Evolutionary conservation across 768 basidiomycete genomes (phyloP).

Genomic region (Gyrodon lividus): DNA sequence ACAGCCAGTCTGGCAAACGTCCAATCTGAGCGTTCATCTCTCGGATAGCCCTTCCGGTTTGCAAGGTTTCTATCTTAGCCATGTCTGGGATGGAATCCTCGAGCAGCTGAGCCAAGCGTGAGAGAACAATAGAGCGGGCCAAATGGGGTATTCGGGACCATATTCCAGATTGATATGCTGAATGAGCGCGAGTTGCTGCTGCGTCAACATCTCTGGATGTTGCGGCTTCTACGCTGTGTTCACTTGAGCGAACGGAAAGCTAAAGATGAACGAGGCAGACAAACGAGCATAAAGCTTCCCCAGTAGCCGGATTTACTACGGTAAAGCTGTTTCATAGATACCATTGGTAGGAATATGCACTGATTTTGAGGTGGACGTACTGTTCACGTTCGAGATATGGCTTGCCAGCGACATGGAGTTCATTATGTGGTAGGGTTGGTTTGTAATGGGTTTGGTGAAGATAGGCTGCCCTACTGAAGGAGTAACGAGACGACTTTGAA

Average conservation of each 20-base stretch:
- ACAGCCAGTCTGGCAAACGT: conserved; percentile 87
- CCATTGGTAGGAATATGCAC: neutral
- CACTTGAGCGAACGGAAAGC: neutral
- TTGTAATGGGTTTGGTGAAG: conserved; percentile 10
- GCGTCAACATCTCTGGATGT: conserved; percentile 49
- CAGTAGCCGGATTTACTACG: conserved; percentile 69
- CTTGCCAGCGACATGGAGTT: neutral
- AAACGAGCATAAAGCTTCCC: conserved; percentile 56
- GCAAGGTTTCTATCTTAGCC: conserved; percentile 65
- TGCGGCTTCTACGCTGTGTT: conserved; percentile 52
- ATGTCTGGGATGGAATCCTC: conserved; percentile 57
- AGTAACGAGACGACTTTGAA: neutral
- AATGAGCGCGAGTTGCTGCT: conserved; percentile 55
- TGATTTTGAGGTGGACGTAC: neutral
- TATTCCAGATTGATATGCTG: conserved; percentile 58
- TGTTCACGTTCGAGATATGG: conserved; percentile 1
- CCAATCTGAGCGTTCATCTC: conserved; percentile 82
- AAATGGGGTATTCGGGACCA: conserved; percentile 67
- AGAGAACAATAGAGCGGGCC: conserved; percentile 62
- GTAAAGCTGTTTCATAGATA: conserved; percentile 40
- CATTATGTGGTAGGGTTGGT: neutral
- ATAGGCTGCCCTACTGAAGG: neutral
- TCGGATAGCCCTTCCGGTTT: conserved; percentile 78
- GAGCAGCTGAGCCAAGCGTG: conserved; percentile 60
- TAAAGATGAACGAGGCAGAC: conserved; percentile 19